A percentile compares a stretch with the other conserved stretches of the same genome.
phyloP scores from a whole-genome alignment of 2,329 filamentous ascomycete species.

The Calonectria pseudoturangicola region DNA sequence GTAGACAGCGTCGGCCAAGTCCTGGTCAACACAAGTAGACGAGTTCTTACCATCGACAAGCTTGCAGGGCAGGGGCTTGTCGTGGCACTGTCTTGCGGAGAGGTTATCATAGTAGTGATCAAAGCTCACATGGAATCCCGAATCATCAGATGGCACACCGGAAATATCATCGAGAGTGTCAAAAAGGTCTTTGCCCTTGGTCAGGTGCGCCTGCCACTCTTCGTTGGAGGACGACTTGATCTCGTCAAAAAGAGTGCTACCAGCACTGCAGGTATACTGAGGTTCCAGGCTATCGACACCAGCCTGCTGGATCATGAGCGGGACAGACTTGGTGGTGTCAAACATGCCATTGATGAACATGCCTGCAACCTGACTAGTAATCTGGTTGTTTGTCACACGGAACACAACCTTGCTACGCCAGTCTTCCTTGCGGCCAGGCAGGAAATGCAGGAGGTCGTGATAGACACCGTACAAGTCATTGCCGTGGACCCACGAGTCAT shows the following conservation, averaged over 20 bases:
- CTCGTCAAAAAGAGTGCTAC: constrained; percentile 63
- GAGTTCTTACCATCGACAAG: constrained; percentile 66
- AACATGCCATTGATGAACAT: constrained; percentile 86
- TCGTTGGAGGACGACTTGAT: constrained; percentile 67
- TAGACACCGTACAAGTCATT: constrained; percentile 87
- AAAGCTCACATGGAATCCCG: constrained; percentile 81
- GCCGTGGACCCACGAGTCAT: constrained; percentile 85
- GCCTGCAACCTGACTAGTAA: constrained; percentile 87
- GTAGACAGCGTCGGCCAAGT: constrained; percentile 81
- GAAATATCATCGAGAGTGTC: constrained; percentile 79
- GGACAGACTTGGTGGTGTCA: constrained; percentile 62
- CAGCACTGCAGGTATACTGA: constrained; percentile 78
- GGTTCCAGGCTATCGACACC: constrained; percentile 85
- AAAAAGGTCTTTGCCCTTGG: constrained; percentile 73
- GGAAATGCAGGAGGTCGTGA: constrained; percentile 79
- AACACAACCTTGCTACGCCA: constrained; percentile 72
- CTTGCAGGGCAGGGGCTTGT: constrained; percentile 82
- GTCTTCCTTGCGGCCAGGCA: constrained; percentile 71
- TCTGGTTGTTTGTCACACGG: constrained; percentile 87
- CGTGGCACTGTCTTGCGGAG: constrained; percentile 85
- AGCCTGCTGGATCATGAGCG: constrained; percentile 69
- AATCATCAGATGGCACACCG: constrained; percentile 73
- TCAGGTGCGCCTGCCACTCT: constrained; percentile 79
- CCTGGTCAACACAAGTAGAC: constrained; percentile 76
- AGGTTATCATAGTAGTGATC: constrained; percentile 93